Percentiles rank a stretch among this genome's conserved stretches.
These are phyloP conservation scores for Striga hermonthica DNA, from an alignment of 305 asterid genomes.

Conservation along the genomic window DNA sequence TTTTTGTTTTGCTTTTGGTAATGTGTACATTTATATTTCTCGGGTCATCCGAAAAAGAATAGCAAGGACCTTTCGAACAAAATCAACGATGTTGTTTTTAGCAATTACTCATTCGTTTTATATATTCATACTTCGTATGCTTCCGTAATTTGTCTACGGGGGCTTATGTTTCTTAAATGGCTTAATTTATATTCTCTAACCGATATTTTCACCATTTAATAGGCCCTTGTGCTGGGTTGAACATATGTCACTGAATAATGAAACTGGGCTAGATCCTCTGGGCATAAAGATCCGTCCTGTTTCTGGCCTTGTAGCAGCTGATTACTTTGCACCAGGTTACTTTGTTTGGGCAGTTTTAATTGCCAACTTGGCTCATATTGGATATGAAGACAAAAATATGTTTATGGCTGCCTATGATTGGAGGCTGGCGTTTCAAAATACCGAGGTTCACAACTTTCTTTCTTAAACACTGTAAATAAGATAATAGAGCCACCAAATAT, in stretches of 20 bases:
- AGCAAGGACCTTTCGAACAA: neutral
- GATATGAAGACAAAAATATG: conserved; percentile 93
- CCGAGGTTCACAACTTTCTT: conserved; percentile 61
- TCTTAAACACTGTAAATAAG: neutral
- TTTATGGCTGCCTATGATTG: conserved; percentile 96
- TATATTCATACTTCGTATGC: conserved; percentile 22
- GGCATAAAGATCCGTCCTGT: conserved; percentile 82
- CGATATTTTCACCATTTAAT: conserved; percentile 30
- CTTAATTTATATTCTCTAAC: conserved; percentile 9
- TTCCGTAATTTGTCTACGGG: neutral
- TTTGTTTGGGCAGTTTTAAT: conserved; percentile 93
- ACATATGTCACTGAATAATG: conserved; percentile 86
- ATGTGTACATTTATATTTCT: conserved; percentile 3
- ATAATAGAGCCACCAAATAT: too few species aligned
- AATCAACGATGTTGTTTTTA: neutral
- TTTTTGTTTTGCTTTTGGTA: conserved; percentile 5
- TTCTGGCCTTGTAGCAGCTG: conserved; percentile 92
- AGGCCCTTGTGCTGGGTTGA: conserved; percentile 93
- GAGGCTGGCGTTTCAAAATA: conserved; percentile 88
- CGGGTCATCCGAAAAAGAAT: too few species aligned
- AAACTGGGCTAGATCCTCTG: conserved; percentile 86
- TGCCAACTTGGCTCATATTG: conserved; percentile 88
- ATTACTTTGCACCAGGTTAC: conserved; percentile 88
- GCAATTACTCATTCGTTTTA: neutral
- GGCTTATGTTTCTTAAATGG: conserved; percentile 13